Evolutionary conservation across 2,329 filamentous ascomycete species (phyloP), one percentile per base, ranked within the genome.

Genomic region (Dryadomyces quercivorus): DNA sequence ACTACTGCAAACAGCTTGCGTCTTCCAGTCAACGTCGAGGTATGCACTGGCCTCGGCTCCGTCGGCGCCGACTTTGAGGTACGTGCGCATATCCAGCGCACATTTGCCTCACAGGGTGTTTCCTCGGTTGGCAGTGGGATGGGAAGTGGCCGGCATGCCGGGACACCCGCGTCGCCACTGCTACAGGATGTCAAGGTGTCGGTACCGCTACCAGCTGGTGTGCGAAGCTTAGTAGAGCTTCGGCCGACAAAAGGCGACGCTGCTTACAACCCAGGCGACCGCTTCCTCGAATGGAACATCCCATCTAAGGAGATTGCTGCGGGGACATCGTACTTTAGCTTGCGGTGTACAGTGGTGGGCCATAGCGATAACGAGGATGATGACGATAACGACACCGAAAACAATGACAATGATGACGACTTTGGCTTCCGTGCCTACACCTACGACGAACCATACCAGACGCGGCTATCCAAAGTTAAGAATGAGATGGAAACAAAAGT

Each of bases 11-110:
- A 9, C 77, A 70, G 53, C 60, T 73, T 97, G 15, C 89, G 90
- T 64, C 71, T 97, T 5, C 93, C 93, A 0, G 85, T 93, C 3
- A 82, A 77, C 50, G 75, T 95, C 51, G 88, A 95, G 63, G 81
- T 97, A 50, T 86, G 84, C 62, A 92, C 90, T 1, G 82, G 84
- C 0, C 74, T 96, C 3, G 93, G 93, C 0, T 68, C 78, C 2
- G 73, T 72, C 0, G 90, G 88, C 1, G 80, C 85, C 6, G 93
- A 97, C 54, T 97, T 98, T 62, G 91, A 97, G 67, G 88, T 95
- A 50, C 79, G 87, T 51, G 68, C 95, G 22, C 80, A 82, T 56
- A 76, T 89, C 44, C 84, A 83, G 63, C 85, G 78, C 62, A 75
- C 84, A 31, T 84, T 88, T 58, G 64, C 12, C 42, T n/a, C 9